These are phyloP conservation scores for Proliferodiscus dingleyae DNA, from an alignment of 2,329 filamentous ascomycete genomes.

Conservation along the genomic window DNA sequence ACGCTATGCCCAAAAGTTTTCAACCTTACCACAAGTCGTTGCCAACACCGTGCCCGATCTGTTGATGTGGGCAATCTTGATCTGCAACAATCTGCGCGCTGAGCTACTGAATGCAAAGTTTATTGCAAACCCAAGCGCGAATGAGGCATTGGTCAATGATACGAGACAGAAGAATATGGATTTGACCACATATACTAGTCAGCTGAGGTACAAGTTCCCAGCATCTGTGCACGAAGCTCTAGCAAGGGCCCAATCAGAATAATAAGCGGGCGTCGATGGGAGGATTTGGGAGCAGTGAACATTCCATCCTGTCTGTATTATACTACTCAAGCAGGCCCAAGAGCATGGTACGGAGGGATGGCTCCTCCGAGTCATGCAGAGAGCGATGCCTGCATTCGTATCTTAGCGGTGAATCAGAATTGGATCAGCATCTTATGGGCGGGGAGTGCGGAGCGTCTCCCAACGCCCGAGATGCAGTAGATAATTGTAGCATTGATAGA, in stretches of 20 bases:
- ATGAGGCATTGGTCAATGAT: conserved; percentile 60
- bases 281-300: not conserved
- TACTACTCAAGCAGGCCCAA: too few species aligned
- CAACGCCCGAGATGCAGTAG: too few species aligned
- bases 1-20: conserved; percentile 73
- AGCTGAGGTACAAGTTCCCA: conserved; percentile 86
- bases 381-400: too few species aligned
- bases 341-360: too few species aligned
- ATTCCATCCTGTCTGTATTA: too few species aligned
- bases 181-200: conserved; percentile 87
- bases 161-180: conserved; percentile 80
- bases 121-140: conserved; percentile 64
- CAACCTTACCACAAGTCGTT: conserved; percentile 71
- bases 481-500: too few species aligned
- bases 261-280: not conserved
- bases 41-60: conserved; percentile 86
- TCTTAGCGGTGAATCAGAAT: too few species aligned
- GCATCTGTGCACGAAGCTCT: conserved; percentile 83
- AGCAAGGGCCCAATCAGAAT: conserved; percentile 55
- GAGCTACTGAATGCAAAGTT: conserved; percentile 66
- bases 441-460: too few species aligned
- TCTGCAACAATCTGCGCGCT: conserved; percentile 74
- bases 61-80: conserved; percentile 88
- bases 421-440: too few species aligned
- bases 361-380: too few species aligned